Conservation (phyloP, 306 rosid genomes). For the Parietaria judaica region DNA sequence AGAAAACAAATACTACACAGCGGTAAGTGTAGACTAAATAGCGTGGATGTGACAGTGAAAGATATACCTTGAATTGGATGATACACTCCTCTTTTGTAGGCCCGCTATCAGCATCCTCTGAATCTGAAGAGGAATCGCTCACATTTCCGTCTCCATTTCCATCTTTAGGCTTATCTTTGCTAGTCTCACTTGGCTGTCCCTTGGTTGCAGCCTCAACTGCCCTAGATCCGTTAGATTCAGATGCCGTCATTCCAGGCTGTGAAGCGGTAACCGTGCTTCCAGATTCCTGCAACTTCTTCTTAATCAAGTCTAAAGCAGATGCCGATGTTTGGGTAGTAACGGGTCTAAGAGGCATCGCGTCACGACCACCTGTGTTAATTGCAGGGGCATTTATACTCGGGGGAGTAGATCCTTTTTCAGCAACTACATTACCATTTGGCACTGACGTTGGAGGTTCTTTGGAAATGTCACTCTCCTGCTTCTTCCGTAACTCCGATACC, state of each 20-base stretch:
- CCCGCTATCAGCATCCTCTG: slow-evolving; percentile 80
- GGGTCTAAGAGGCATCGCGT: slow-evolving; percentile 64
- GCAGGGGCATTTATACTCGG: slow-evolving; percentile 77
- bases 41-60: background rate
- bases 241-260: slow-evolving; percentile 32
- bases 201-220: slow-evolving; percentile 47
- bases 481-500: slow-evolving; percentile 77
- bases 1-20: too few relatives aligned
- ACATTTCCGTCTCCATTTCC: slow-evolving; percentile 57
- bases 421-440: slow-evolving; percentile 44
- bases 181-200: slow-evolving; percentile 59
- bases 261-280: slow-evolving; percentile 75
- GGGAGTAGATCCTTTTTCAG: slow-evolving; percentile 65
- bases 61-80: slow-evolving; percentile 72
- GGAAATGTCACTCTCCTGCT: slow-evolving; percentile 55
- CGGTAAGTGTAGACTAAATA: background rate
- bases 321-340: slow-evolving; percentile 48
- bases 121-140: slow-evolving; percentile 89
- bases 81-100: slow-evolving; percentile 86
- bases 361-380: slow-evolving; percentile 87
- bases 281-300: slow-evolving; percentile 90
- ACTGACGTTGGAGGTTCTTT: slow-evolving; percentile 46
- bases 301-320: slow-evolving; percentile 86
- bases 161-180: slow-evolving; percentile 73
- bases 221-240: slow-evolving; percentile 72